Evolutionary conservation across 1,284 basidiomycete genomes (phyloP).

Genomic region (Naganishia albida): DNA sequence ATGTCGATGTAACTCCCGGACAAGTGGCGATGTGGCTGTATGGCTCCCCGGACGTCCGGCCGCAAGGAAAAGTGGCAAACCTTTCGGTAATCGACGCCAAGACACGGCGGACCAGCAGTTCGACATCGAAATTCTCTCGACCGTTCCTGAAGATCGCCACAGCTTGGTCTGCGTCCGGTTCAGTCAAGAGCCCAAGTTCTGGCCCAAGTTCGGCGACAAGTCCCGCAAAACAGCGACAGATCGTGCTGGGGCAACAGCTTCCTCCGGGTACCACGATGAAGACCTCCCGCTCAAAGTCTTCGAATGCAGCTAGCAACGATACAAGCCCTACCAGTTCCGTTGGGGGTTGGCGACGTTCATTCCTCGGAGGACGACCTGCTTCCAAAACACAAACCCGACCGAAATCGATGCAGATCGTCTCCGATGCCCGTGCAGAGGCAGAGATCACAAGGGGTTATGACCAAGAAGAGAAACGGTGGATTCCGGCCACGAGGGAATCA

Average conservation of each 20-base stretch:
- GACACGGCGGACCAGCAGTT: slow-evolving; percentile 5
- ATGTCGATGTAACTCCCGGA: slow-evolving; percentile 1
- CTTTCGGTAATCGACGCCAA: neutral
- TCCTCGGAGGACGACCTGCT: slow-evolving; percentile 9
- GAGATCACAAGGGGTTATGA: neutral
- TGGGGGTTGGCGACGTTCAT: slow-evolving; percentile 14
- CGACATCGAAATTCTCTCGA: slow-evolving; percentile 21
- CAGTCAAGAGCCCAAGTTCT: slow-evolving; percentile 13
- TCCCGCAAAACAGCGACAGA: neutral
- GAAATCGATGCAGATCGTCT: slow-evolving; percentile 19
- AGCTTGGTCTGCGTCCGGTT: slow-evolving; percentile 5
- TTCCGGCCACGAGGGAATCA: slow-evolving; percentile 7
- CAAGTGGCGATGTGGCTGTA: slow-evolving; percentile 14
- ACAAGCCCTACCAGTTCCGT: slow-evolving; percentile 1
- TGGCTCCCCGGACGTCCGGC: neutral
- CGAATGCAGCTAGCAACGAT: neutral
- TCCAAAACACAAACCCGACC: slow-evolving; percentile 8
- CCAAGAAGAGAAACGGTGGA: slow-evolving; percentile 19
- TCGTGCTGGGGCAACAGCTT: slow-evolving; percentile 12
- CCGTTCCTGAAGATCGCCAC: slow-evolving; percentile 25
- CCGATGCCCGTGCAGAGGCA: neutral
- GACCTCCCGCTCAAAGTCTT: slow-evolving; percentile 13
- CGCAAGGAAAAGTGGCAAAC: neutral
- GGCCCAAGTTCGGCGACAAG: slow-evolving; percentile 9
- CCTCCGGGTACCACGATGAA: slow-evolving; percentile 18